Percentiles rank a stretch among this genome's conserved stretches.
phyloP scores from a whole-genome alignment of 345 rosid genomes.

The Crucihimalaya himalaica region DNA sequence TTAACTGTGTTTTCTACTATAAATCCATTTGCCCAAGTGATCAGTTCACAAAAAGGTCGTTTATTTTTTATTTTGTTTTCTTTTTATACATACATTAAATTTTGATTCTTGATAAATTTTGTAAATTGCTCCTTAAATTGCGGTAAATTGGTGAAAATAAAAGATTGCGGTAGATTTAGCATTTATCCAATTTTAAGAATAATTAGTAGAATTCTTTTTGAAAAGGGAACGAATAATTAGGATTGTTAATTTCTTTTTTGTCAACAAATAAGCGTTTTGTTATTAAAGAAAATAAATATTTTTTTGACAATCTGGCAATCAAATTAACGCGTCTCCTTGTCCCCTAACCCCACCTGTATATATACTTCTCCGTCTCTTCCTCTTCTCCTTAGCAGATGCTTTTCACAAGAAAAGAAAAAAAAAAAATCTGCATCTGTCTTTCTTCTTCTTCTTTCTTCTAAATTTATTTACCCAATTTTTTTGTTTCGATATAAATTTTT shows the following conservation, averaged over 20 bases:
- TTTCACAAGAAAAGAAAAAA: constrained; percentile 32
- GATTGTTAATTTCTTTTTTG: too few species aligned
- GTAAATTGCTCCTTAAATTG: neutral
- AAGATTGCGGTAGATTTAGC: constrained; percentile 13
- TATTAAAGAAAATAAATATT: neutral
- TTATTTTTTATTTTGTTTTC: neutral
- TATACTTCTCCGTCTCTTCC: constrained; percentile 39
- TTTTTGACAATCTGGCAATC: constrained; percentile 49
- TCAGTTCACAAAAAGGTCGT: neutral
- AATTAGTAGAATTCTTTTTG: neutral
- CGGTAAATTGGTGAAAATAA: constrained; percentile 14
- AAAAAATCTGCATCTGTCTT: constrained; percentile 51
- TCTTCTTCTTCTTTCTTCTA: neutral
- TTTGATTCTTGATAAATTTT: neutral
- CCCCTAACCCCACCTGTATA: constrained; percentile 45
- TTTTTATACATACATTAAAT: neutral
- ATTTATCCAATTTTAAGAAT: neutral
- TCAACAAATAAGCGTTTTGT: neutral
- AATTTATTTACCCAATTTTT: neutral
- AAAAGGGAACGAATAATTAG: too few species aligned
- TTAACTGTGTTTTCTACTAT: too few species aligned
- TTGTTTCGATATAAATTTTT: neutral
- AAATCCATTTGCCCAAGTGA: neutral
- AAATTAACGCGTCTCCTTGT: constrained; percentile 63
- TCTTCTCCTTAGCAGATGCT: constrained; percentile 51